phyloP scores from a whole-genome alignment of 805 yeast genomes.

The Wickerhamiella vanderwaltii region DNA sequence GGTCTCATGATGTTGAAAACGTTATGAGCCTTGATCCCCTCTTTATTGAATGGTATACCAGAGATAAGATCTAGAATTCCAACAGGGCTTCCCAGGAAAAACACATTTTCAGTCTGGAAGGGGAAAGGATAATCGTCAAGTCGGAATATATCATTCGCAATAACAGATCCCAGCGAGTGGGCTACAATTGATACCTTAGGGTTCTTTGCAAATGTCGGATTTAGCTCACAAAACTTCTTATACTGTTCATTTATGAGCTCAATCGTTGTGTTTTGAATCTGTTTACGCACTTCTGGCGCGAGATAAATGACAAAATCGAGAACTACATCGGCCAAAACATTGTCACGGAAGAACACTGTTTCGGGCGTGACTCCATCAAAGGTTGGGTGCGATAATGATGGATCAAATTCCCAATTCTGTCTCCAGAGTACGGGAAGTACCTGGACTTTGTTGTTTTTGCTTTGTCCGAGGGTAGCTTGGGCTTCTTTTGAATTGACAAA shows the following conservation, averaged over 20 bases:
- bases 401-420: slow-evolving; percentile 35
- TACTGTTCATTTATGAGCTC: slow-evolving; percentile 52
- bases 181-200: slow-evolving; percentile 79
- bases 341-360: slow-evolving; percentile 24
- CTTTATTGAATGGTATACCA: slow-evolving; percentile 31
- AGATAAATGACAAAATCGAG: slow-evolving; percentile 67
- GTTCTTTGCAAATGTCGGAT: slow-evolving; percentile 48
- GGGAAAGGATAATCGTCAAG: slow-evolving; percentile 35
- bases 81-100: slow-evolving; percentile 80
- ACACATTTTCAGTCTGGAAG: slow-evolving; percentile 63
- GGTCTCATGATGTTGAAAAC: slow-evolving; percentile 78
- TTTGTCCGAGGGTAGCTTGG: slow-evolving; percentile 5
- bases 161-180: slow-evolving; percentile 85
- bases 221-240: slow-evolving; percentile 42
- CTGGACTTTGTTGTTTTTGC: slow-evolving; percentile 43
- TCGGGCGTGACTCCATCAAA: slow-evolving; percentile 15
- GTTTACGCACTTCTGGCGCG: slow-evolving; percentile 53
- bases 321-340: slow-evolving; percentile 73
- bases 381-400: slow-evolving; percentile 11
- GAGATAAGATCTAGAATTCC: slow-evolving; percentile 74
- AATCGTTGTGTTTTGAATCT: slow-evolving; percentile 52
- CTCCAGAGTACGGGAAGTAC: slow-evolving; percentile 91
- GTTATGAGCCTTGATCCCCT: slow-evolving; percentile 35
- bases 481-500: slow-evolving; percentile 10
- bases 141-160: slow-evolving; percentile 57